Evolutionary conservation across 2,329 filamentous ascomycete genomes (phyloP).

Genomic region (Beauveria scarabaeidicola): DNA sequence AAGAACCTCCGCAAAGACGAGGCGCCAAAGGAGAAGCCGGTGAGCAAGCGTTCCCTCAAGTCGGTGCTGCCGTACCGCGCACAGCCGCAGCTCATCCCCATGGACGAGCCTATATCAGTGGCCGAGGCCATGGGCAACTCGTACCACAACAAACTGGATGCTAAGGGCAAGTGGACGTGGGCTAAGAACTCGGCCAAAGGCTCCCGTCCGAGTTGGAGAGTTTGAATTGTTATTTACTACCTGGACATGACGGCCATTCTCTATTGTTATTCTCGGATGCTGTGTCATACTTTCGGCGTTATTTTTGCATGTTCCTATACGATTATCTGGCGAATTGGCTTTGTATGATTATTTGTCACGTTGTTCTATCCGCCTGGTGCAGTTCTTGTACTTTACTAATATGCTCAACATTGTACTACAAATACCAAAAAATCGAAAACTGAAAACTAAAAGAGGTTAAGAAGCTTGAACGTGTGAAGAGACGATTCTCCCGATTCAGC

Average conservation of each 20-base stretch:
- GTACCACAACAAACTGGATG: slow-evolving; percentile 15
- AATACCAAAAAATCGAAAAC: neutral
- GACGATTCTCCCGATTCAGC: neutral
- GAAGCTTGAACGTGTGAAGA: neutral
- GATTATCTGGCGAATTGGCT: no score
- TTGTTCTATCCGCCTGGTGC: no score
- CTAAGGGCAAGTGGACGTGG: slow-evolving; percentile 21
- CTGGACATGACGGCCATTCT: neutral
- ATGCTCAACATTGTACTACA: neutral
- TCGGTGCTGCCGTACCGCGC: slow-evolving; percentile 29
- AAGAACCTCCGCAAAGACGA: slow-evolving; percentile 43
- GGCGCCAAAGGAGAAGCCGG: slow-evolving; percentile 18
- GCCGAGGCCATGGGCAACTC: slow-evolving; percentile 24
- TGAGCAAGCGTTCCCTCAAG: slow-evolving; percentile 20
- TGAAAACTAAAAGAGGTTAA: neutral
- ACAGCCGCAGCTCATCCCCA: slow-evolving; percentile 24
- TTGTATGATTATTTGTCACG: no score
- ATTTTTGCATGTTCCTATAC: neutral
- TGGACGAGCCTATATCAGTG: slow-evolving; percentile 28
- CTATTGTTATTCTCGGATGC: neutral
- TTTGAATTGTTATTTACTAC: slow-evolving; percentile 13
- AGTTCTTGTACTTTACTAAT: no score
- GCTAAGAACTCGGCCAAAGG: slow-evolving; percentile 17
- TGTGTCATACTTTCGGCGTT: neutral
- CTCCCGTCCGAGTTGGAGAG: slow-evolving; percentile 19